Conservation (phyloP, 169 alveolate species). For the Eimeria sp. region DNA sequence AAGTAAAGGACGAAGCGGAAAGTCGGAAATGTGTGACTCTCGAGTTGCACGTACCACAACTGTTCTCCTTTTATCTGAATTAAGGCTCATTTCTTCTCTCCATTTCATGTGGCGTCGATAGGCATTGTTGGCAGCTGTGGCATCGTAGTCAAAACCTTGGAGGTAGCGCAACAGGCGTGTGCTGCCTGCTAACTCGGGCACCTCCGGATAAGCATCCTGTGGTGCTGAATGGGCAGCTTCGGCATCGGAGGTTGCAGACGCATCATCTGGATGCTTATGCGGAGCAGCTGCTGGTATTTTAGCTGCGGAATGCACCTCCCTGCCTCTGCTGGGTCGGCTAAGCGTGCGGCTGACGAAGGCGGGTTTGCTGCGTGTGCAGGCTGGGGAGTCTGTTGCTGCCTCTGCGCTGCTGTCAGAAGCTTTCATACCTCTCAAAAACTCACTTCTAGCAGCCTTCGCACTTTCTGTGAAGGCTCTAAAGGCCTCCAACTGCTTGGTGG, state of each 20-base stretch:
- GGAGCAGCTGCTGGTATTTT: background rate
- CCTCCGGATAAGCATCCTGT: conserved; percentile 60
- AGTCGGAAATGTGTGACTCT: background rate
- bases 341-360: conserved; percentile 25
- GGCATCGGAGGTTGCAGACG: background rate
- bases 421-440: background rate
- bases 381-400: background rate
- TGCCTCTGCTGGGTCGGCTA: conserved; percentile 14
- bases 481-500: conserved; percentile 65
- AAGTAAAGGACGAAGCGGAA: background rate
- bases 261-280: background rate
- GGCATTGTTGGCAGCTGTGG: conserved; percentile 66
- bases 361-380: conserved; percentile 5
- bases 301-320: background rate
- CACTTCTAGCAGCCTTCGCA: conserved; percentile 36
- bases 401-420: background rate
- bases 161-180: conserved; percentile 73
- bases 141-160: conserved; percentile 66
- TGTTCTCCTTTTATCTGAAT: conserved; percentile 25
- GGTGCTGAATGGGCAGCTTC: background rate
- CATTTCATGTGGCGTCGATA: conserved; percentile 75
- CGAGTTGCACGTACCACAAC: conserved; percentile 36
- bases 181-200: conserved; percentile 75
- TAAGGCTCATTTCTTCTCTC: conserved; percentile 39
- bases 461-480: conserved; percentile 44